phyloP scores from a whole-genome alignment of 1,284 basidiomycete species.

The Malassezia obtusa region DNA sequence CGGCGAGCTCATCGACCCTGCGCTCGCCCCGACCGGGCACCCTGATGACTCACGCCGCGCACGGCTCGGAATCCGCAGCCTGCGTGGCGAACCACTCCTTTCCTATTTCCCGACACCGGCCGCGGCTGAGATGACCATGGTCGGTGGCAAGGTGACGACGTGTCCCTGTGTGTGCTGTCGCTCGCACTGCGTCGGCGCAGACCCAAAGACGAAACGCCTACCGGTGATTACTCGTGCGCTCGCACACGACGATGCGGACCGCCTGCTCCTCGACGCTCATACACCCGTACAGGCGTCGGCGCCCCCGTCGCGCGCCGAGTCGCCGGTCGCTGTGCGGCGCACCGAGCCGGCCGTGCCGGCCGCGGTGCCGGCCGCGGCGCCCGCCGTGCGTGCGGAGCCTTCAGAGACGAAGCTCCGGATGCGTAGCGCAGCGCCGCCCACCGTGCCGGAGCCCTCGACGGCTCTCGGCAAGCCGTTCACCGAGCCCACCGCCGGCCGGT shows the following conservation, averaged over 20 bases:
- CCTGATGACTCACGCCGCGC: conserved; percentile 1
- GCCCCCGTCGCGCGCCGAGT: neutral
- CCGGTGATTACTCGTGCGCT: conserved; percentile 6
- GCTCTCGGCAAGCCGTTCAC: conserved; percentile 10
- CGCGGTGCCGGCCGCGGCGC: too few species aligned
- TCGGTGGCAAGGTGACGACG: conserved; percentile 2
- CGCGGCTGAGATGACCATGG: neutral
- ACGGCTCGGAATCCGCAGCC: conserved; percentile 10
- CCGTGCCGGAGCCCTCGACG: neutral
- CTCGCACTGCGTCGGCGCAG: conserved; percentile 10
- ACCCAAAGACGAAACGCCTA: conserved; percentile 7
- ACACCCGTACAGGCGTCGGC: neutral
- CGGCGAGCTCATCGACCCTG: conserved; percentile 9
- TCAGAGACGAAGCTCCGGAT: too few species aligned
- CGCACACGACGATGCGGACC: conserved; percentile 2
- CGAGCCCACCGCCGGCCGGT: neutral
- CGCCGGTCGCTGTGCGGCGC: neutral
- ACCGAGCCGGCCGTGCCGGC: neutral
- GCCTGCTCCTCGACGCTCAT: neutral
- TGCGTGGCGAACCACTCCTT: conserved; percentile 16
- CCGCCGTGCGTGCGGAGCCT: too few species aligned
- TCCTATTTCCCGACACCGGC: conserved; percentile 12
- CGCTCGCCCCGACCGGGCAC: neutral
- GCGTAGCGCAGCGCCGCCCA: too few species aligned
- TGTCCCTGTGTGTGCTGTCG: conserved; percentile 19